Evolutionary conservation across 805 yeast species (phyloP).

Genomic region (Monosporozyma yasuniensis): DNA sequence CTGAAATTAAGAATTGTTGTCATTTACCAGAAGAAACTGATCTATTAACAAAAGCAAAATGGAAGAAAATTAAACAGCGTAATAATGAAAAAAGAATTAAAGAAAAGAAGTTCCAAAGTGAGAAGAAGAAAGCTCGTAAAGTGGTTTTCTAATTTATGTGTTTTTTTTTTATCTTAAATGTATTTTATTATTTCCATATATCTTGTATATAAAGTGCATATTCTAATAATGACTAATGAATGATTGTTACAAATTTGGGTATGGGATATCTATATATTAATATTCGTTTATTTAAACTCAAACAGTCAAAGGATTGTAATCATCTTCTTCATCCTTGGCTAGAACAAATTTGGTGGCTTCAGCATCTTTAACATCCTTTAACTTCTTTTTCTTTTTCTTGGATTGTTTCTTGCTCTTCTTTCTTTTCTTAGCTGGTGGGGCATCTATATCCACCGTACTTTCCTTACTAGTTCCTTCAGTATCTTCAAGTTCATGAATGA

Average conservation of each 20-base stretch:
- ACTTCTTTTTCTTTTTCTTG: slow-evolving; percentile 11
- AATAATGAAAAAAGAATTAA: slow-evolving; percentile 32
- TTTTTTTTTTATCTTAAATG: neutral
- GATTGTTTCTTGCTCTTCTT: slow-evolving; percentile 9
- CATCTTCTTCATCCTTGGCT: slow-evolving; percentile 19
- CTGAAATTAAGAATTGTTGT: slow-evolving; percentile 41
- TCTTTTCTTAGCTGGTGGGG: slow-evolving; percentile 11
- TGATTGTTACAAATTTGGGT: neutral
- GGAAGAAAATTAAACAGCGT: slow-evolving; percentile 35
- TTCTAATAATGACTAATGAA: neutral
- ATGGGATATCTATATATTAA: neutral
- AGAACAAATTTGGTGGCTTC: neutral
- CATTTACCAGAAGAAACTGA: slow-evolving; percentile 41
- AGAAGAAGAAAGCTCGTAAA: slow-evolving; percentile 32
- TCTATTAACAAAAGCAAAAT: slow-evolving; percentile 38
- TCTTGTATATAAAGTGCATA: neutral
- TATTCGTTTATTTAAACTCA: neutral
- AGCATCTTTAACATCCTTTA: neutral
- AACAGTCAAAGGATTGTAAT: slow-evolving; percentile 13
- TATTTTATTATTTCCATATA: neutral
- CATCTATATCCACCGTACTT: slow-evolving; percentile 5
- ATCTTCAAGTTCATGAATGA: slow-evolving; percentile 20
- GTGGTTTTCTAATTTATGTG: neutral
- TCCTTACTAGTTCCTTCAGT: slow-evolving; percentile 14
- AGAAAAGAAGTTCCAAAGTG: slow-evolving; percentile 31